phyloP scores from a whole-genome alignment of 768 basidiomycete species.

The Amanita rubescens region DNA sequence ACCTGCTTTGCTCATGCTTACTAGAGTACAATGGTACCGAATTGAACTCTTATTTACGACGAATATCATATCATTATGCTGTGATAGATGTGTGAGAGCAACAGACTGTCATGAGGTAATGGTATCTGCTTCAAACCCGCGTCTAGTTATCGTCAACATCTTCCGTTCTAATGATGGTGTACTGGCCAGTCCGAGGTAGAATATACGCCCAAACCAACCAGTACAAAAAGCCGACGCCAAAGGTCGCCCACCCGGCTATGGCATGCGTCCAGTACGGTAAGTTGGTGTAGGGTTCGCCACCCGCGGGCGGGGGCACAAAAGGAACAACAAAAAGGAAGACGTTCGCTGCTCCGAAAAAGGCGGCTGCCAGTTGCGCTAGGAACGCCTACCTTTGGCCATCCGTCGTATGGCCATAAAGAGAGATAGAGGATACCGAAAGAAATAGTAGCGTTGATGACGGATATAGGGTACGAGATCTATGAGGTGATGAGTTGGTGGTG shows the following conservation, averaged over 20 bases:
- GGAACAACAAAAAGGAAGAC: slow-evolving; percentile 52
- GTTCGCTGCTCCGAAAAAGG: slow-evolving; percentile 41
- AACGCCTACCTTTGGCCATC: slow-evolving; percentile 24
- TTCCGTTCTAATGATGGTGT: slow-evolving; percentile 10
- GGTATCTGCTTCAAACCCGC: background rate
- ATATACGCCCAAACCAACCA: slow-evolving; percentile 26
- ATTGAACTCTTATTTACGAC: no score
- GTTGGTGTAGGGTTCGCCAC: slow-evolving; percentile 36
- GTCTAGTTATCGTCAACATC: slow-evolving; percentile 11
- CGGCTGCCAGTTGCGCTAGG: slow-evolving; percentile 24
- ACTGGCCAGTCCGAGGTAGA: slow-evolving; percentile 23
- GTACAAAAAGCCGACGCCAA: slow-evolving; percentile 29
- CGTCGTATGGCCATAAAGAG: slow-evolving; percentile 18
- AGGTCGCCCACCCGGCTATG: slow-evolving; percentile 31
- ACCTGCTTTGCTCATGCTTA: background rate
- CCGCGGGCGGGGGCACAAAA: slow-evolving; percentile 41
- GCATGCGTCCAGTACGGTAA: slow-evolving; percentile 53
- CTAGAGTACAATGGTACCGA: background rate
- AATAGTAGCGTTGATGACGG: slow-evolving; percentile 38
- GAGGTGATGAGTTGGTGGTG: background rate
- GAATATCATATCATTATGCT: no score
- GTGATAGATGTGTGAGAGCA: no score
- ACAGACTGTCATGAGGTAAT: no score
- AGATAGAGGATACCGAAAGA: slow-evolving; percentile 45
- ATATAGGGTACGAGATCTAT: slow-evolving; percentile 42